Conservation (phyloP, 176 grass and related monocot species). For the Carex kokanica region DNA sequence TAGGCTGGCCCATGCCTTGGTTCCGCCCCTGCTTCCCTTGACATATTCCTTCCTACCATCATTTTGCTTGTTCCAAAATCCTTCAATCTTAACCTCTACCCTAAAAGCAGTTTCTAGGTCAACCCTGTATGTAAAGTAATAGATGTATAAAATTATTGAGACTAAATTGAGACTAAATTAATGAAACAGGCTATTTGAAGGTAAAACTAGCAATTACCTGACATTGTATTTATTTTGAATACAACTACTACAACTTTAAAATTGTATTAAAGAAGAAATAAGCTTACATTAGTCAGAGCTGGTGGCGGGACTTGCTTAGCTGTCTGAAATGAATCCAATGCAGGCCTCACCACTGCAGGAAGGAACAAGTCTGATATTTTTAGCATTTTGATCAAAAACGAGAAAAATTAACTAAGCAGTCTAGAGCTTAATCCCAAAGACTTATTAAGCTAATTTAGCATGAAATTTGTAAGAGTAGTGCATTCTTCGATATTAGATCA, state of each 20-base stretch:
- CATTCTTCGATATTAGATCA: neutral
- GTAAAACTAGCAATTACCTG: neutral
- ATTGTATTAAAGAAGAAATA: neutral
- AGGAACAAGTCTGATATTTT: constrained; percentile 69
- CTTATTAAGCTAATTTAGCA: neutral
- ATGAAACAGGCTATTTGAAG: no score
- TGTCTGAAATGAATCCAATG: constrained; percentile 76
- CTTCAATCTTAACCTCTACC: no score
- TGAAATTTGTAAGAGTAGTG: no score
- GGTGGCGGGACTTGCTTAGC: constrained; percentile 64
- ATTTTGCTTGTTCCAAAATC: no score
- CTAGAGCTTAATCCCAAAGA: neutral
- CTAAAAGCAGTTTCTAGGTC: no score
- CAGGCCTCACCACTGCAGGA: constrained; percentile 86
- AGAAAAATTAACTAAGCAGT: neutral
- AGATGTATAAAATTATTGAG: no score
- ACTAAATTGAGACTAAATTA: no score
- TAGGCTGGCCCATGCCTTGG: no score
- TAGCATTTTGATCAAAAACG: neutral
- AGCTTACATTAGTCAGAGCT: constrained; percentile 68
- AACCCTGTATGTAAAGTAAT: no score
- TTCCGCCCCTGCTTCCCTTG: no score
- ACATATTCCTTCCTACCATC: no score
- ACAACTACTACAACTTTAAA: neutral
- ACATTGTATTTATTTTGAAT: neutral